A percentile compares a stretch with the other conserved stretches of the same genome.
Evolutionary conservation across 208 protist genomes (phyloP).

Genomic region (Acanthamoeba sp.): DNA sequence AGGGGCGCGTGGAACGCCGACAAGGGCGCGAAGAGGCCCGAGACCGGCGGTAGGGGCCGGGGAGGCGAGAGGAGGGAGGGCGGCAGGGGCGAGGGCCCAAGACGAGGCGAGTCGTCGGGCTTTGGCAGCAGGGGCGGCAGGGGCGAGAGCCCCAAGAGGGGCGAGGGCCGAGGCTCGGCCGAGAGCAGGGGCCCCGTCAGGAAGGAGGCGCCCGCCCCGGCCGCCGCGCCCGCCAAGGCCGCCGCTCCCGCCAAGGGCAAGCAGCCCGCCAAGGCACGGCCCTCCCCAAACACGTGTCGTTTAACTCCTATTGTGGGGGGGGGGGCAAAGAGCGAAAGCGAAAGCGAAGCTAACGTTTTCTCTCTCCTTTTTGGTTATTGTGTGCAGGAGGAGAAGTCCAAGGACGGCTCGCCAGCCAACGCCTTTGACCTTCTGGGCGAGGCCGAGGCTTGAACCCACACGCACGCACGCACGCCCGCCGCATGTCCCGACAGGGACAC

Average conservation of each 20-base stretch:
- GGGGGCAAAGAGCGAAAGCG: too few relatives aligned
- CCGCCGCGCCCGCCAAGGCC: conserved; percentile 51
- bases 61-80: background rate
- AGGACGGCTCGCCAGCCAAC: conserved; percentile 19
- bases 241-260: background rate
- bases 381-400: conserved; percentile 15
- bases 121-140: background rate
- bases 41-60: background rate
- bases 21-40: background rate
- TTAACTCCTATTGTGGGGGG: too few relatives aligned
- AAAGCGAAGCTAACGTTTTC: background rate
- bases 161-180: background rate
- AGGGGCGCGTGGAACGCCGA: conserved; percentile 21
- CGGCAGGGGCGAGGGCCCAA: background rate
- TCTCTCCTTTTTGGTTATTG: background rate
- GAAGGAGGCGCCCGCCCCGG: conserved; percentile 22
- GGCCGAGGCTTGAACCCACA: conserved; percentile 18
- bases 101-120: background rate
- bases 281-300: background rate
- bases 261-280: background rate
- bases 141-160: conserved; percentile 43
- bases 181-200: background rate
- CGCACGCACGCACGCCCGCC: too few relatives aligned
- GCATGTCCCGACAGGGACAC: too few relatives aligned
- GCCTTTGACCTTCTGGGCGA: conserved; percentile 54